These are phyloP conservation scores for Panellus pusillus DNA, from an alignment of 768 basidiomycete genomes.

Conservation along the genomic window DNA sequence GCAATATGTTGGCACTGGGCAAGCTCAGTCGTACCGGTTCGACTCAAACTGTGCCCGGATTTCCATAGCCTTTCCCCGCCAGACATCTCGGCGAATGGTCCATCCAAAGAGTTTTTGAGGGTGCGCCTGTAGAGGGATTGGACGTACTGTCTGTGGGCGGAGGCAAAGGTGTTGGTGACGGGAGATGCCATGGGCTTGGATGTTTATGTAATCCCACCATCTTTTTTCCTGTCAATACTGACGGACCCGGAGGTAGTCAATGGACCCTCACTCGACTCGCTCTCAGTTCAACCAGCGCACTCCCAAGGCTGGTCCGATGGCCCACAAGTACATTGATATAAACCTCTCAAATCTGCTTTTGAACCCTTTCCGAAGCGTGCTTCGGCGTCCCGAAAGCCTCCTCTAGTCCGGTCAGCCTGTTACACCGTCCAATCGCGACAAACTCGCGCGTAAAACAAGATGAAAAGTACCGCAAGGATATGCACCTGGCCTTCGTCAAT, in stretches of 20 bases:
- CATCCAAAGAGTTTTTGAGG: conserved; percentile 89
- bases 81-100: conserved; percentile 82
- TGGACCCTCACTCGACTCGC: conserved; percentile 78
- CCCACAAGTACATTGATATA: conserved; percentile 44
- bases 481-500: conserved; percentile 82
- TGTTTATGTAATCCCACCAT: conserved; percentile 4
- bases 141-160: conserved; percentile 79
- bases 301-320: conserved; percentile 64
- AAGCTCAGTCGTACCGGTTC: conserved; percentile 68
- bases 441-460: conserved; percentile 79
- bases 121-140: conserved; percentile 90
- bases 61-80: conserved; percentile 81
- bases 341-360: conserved; percentile 38
- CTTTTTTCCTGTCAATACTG: conserved; percentile 17
- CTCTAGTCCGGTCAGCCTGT: conserved; percentile 26
- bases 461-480: conserved; percentile 74
- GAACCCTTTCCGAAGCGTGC: conserved; percentile 45
- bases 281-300: conserved; percentile 75
- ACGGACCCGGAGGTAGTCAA: conserved; percentile 29
- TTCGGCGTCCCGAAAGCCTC: conserved; percentile 29
- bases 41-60: conserved; percentile 92
- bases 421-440: conserved; percentile 66
- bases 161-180: conserved; percentile 57
- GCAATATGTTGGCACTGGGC: not conserved
- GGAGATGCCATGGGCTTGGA: not conserved